Evolutionary conservation across 257 asterid genomes (phyloP), one percentile per base, ranked within the genome.

Genomic region (Handroanthus guayacan): DNA sequence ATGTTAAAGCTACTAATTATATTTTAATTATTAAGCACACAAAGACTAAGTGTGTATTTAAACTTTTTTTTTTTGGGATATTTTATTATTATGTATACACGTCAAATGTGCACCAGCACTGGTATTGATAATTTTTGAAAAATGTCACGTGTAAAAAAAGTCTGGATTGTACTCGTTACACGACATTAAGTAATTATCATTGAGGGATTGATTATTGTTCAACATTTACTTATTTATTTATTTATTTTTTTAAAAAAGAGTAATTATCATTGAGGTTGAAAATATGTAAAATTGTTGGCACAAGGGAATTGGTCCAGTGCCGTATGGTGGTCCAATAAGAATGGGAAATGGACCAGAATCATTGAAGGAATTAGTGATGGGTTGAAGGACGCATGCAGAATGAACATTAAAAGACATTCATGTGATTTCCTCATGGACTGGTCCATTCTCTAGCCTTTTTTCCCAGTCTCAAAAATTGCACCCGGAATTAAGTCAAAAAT

Each of bases 381-480:
- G 18, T 37, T 0, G 43, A 50, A 73, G 62, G 43, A 3, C 55
- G 36, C 6, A 38, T 55, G 39, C 51, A 45, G 75, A 54, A 43
- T 67, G 76, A 68, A 41, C 66, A 58, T 77, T 81, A 39, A 9
- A 67, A 17, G 47, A 62, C 16, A 16, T 72, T 81, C 88, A 82
- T 82, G 84, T 80, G 89, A 78, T 54, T 68, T 54, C 71, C 82
- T 75, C 79, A 80, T 69, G 81, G 69, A 34, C 72, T 47, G 65
- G 80, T 75, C 79, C 86, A 80, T 74, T 69, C 39, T 51, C 45
- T 10, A 52, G 69, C 43, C 67, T 16, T n/a, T 12, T 8, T 17
- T 62, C 11, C 52, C 69, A 17, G 57, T 71, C 18, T 31, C 77
- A 25, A 31, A 3, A n/a, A 10, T 12, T 39, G n/a, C 55, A 3